Evolutionary conservation across 2,329 filamentous ascomycete genomes (phyloP).

Genomic region (Fonsecaea nubica): DNA sequence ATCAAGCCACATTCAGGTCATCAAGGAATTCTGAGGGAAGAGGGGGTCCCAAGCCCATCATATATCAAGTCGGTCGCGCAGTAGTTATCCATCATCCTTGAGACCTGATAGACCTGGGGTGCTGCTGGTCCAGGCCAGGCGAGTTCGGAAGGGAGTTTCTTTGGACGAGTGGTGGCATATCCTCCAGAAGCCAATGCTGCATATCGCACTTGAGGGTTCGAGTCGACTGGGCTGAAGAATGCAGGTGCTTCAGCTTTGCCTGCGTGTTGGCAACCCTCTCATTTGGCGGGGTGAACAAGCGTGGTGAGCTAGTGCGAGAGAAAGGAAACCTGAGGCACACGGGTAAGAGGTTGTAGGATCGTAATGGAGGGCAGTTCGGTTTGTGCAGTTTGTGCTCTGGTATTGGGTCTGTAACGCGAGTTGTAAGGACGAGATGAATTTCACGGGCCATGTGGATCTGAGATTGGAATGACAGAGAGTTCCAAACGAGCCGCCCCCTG

Average conservation of each 20-base stretch:
- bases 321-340: not conserved
- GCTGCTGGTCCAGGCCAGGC: not conserved
- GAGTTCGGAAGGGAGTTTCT: not conserved
- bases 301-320: constrained; percentile 1
- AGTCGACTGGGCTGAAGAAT: not conserved
- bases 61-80: not conserved
- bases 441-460: not conserved
- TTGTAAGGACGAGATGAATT: constrained; percentile 2
- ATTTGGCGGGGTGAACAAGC: not conserved
- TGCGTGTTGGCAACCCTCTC: not conserved
- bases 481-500: not conserved
- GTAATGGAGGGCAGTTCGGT: not conserved
- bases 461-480: not conserved
- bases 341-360: not conserved
- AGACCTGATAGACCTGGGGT: not conserved
- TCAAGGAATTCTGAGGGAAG: not conserved
- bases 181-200: not conserved
- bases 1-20: not conserved
- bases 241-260: not conserved
- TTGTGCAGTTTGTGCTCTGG: not conserved
- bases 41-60: not conserved
- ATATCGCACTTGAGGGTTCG: not conserved
- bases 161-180: constrained; percentile 1
- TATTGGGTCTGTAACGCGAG: constrained; percentile 1
- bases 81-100: not conserved